Conservation (phyloP, 352 stramenopile genomes). For the Albugo laibachii region DNA sequence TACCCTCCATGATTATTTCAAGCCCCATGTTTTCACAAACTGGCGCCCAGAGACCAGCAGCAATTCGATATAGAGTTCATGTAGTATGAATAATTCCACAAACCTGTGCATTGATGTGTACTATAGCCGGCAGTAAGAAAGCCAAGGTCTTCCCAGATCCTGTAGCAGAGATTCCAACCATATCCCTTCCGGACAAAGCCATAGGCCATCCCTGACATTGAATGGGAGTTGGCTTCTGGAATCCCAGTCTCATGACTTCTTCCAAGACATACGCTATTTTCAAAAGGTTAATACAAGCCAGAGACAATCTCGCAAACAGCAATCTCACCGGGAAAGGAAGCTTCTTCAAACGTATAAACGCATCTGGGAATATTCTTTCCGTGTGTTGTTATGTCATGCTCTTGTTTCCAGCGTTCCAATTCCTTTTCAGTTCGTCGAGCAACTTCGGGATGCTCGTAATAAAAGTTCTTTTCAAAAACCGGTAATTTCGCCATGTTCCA, state of each 20-base stretch:
- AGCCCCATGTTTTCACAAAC: too few species aligned
- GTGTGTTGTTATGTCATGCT: constrained; percentile 88
- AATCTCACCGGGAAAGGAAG: constrained; percentile 59
- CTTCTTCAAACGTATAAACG: constrained; percentile 88
- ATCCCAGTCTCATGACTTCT: constrained; percentile 94
- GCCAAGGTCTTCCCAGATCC: constrained; percentile 95
- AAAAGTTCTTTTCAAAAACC: constrained; percentile 99
- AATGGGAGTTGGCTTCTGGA: constrained; percentile 86
- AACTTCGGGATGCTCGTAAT: constrained; percentile 97
- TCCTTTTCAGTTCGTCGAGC: constrained; percentile 79
- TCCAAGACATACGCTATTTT: constrained; percentile 87
- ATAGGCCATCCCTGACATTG: constrained; percentile 97
- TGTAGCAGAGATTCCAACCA: constrained; percentile 97
- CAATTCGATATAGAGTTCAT: background rate
- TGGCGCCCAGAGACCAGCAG: background rate
- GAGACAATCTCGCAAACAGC: background rate
- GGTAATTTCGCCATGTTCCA: constrained; percentile 88
- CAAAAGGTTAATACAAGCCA: constrained; percentile 2
- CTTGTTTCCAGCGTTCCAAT: constrained; percentile 79
- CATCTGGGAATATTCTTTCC: constrained; percentile 96
- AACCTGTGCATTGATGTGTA: constrained; percentile 99
- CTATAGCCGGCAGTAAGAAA: constrained; percentile 98
- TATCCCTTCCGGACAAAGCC: constrained; percentile 93
- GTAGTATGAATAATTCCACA: constrained; percentile 10
- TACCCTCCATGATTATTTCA: too few species aligned